Base-by-base conservation (phyloP, 768 basidiomycete species). In the Leccinellum albellum region DNA sequence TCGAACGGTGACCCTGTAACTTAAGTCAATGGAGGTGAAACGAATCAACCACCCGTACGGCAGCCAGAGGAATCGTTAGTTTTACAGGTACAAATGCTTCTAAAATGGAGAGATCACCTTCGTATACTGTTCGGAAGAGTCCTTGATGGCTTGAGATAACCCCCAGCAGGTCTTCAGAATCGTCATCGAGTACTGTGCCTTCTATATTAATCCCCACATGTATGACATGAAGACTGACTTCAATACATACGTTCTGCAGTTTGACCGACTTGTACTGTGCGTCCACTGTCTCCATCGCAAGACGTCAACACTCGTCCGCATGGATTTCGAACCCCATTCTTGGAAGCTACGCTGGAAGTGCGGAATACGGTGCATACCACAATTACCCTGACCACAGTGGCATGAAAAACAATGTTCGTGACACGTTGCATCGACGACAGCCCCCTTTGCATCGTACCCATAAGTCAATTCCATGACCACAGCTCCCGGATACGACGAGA, bases 71-170 rank as follows among this genome's bases (percentile, higher is more conserved):
- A 17, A n/a, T 48, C 2, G 40, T 40, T 40, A n/a, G 40, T 40
- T 40, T 40, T 2, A 0, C 5, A 0, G n/a, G 5, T 20, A 20
- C 17, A 20, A 2, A 40, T 40, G n/a, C 7, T 26, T 28, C 14
- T 29, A 9, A 15, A 24, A 24, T 6, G 23, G 23, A 13, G 45
- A 14, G 14, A 23, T 65, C 40, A 67, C 67, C 67, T 53, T 54
- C 37, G 32, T 61, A 69, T 6, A 62, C 26, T 2, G 61, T 51
- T 20, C 66, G 15, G 48, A n/a, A 17, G 48, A 14, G 1, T 49
- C 28, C 29, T 49, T 49, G 17, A 29, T 49, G 20, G 48, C 48
- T 31, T 49, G 48, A 28, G 31, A n/a, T n/a, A 49, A 24, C 29
- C 31, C 48, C 6, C n/a, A n/a, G n/a, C n/a, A 29, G 26, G 48